Conservation (phyloP, 805 yeast genomes). For the Candida morakotiae region DNA sequence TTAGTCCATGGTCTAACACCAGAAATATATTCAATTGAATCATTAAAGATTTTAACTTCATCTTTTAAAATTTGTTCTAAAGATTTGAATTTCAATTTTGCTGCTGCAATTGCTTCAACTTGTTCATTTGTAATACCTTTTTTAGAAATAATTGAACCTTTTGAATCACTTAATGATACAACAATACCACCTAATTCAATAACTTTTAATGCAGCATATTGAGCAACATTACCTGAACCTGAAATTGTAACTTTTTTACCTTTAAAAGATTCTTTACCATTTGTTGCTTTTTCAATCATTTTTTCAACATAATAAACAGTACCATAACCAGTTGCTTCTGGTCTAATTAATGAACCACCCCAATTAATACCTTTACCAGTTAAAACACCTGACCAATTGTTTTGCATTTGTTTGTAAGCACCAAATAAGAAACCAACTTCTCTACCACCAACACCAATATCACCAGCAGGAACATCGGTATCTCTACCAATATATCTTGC, state of each 20-base stretch:
- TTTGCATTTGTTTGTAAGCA: conserved; percentile 88
- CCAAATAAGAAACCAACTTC: conserved; percentile 94
- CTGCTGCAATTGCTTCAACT: conserved; percentile 67
- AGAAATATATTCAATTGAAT: conserved; percentile 69
- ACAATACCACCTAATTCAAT: conserved; percentile 96
- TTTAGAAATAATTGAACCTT: conserved; percentile 79
- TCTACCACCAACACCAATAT: conserved; percentile 97
- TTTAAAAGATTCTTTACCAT: conserved; percentile 82
- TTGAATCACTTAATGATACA: conserved; percentile 90
- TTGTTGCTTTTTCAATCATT: conserved; percentile 91
- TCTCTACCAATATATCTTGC: conserved; percentile 95
- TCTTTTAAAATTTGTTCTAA: conserved; percentile 61
- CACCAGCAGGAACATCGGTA: conserved; percentile 99
- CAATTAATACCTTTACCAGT: conserved; percentile 97
- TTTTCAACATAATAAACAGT: conserved; percentile 93
- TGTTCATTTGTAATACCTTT: conserved; percentile 83
- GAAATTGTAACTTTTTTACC: conserved; percentile 96
- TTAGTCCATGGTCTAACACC: conserved; percentile 97
- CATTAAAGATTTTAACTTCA: conserved; percentile 52
- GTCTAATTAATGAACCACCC: conserved; percentile 99
- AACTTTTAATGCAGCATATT: conserved; percentile 95
- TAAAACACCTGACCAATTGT: conserved; percentile 93
- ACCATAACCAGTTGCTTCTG: conserved; percentile 99
- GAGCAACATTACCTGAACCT: conserved; percentile 99
- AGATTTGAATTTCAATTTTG: conserved; percentile 74